Evolutionary conservation across 768 basidiomycete species (phyloP), one percentile per base, ranked within the genome.

Genomic region (Termitomyces sp.): DNA sequence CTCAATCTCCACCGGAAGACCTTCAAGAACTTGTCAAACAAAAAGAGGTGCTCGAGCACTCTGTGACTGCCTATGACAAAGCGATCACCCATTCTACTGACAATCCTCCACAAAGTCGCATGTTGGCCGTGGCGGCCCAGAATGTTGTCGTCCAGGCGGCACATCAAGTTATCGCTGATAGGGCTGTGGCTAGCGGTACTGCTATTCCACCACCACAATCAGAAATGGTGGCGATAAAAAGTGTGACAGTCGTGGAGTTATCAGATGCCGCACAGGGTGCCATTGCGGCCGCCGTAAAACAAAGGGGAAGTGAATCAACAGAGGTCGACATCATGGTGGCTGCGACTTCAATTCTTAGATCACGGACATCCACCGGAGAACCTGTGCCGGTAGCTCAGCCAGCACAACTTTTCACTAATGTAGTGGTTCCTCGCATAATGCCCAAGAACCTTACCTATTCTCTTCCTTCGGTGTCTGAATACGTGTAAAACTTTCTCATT

Each of bases 71-170:
- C 14, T 84, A 91, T 63, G 88, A 90, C 69, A 81, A 82, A 58
- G 89, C 86, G 55, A 78, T 86, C 44, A 34, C 62, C 5, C 57
- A 40, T 32, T 80, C 80, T 24, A 85, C 82, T 34, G 79, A 82
- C 44, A 80, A 74, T 47, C 77, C 78, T 51, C 65, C 77, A 39
- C 80, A 82, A 60, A 78, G 76, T 72, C 71, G 86, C 67, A 71
- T 82, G 66, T 78, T 92, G 58, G 89, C 88, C 5, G 85, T 83
- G 13, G 91, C 90, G 4, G 91, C 89, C 18, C 88, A 90, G 64
- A 85, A 90, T 58, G 87, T 93, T 56, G 91, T 93, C 46, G 78
- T 91, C 34, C 85, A 89, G 66, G 91, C 91, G 27, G 91, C 91
- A 26, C 86, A 91, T 67, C 82, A 87, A 16, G 79, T 80, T 5